Evolutionary conservation across 176 grass and related monocot species (phyloP).

Genomic region (Coix lacrymajobi): DNA sequence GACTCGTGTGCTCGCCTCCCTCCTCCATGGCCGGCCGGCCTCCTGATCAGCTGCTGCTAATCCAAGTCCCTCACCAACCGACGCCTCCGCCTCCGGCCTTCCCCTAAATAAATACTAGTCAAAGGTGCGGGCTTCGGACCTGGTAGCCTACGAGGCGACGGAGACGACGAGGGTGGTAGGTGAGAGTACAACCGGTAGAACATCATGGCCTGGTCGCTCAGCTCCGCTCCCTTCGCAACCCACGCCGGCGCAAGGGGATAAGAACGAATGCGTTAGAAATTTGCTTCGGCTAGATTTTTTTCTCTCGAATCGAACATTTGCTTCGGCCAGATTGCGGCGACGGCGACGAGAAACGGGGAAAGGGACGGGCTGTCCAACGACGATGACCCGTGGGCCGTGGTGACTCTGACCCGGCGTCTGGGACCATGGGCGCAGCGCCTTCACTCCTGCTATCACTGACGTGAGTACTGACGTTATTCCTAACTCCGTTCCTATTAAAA

Average conservation of each 20-base stretch:
- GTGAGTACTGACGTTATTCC: no score
- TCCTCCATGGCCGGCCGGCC: slow-evolving; percentile 32
- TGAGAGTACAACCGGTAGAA: not conserved
- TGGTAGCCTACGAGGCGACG: not conserved
- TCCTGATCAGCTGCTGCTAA: not conserved
- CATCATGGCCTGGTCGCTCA: not conserved
- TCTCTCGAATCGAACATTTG: no score
- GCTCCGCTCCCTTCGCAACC: not conserved
- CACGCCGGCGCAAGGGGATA: not conserved
- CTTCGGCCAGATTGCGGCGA: not conserved
- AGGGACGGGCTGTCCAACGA: no score
- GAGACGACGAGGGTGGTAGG: not conserved
- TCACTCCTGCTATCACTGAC: no score
- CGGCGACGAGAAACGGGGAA: not conserved
- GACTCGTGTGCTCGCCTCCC: not conserved
- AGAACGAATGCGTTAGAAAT: not conserved
- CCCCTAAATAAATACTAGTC: not conserved
- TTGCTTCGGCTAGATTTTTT: not conserved
- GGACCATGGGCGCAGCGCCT: no score
- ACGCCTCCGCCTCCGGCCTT: not conserved
- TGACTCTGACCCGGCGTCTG: no score
- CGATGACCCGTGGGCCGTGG: no score
- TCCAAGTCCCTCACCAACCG: not conserved
- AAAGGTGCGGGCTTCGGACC: not conserved
- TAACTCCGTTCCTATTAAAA: no score